Percentiles rank a stretch among this genome's conserved stretches.
Conservation (phyloP, 805 yeast genomes). For the Metschnikowia lachancei region DNA sequence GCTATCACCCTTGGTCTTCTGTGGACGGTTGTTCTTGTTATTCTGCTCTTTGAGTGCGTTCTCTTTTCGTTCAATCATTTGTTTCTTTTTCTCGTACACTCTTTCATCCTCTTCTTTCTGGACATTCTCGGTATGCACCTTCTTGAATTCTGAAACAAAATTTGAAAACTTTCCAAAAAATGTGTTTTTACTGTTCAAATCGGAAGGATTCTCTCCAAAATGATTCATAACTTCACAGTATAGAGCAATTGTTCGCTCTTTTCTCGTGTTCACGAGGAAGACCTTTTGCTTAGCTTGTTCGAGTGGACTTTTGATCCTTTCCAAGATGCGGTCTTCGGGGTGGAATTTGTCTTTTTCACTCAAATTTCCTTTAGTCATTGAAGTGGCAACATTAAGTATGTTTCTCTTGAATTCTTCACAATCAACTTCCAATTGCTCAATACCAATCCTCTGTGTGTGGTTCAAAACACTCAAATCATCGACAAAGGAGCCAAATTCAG, state of each 20-base stretch:
- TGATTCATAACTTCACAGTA: slow-evolving; percentile 71
- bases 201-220: slow-evolving; percentile 87
- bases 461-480: slow-evolving; percentile 62
- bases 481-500: slow-evolving; percentile 71
- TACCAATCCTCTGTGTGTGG: slow-evolving; percentile 66
- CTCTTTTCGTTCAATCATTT: slow-evolving; percentile 26
- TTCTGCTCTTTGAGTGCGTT: slow-evolving; percentile 18
- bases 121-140: slow-evolving; percentile 75
- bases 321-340: slow-evolving; percentile 73
- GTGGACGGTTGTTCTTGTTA: slow-evolving; percentile 7
- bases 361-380: slow-evolving; percentile 78
- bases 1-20: not conserved
- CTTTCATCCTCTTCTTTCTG: slow-evolving; percentile 77
- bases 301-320: slow-evolving; percentile 59
- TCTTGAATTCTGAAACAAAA: slow-evolving; percentile 75
- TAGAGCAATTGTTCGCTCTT: slow-evolving; percentile 58
- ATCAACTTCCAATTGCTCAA: slow-evolving; percentile 78
- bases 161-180: slow-evolving; percentile 80
- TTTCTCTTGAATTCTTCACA: slow-evolving; percentile 60
- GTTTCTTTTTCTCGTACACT: slow-evolving; percentile 37
- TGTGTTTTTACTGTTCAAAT: slow-evolving; percentile 58
- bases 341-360: slow-evolving; percentile 78
- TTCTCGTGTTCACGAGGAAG: slow-evolving; percentile 60
- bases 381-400: slow-evolving; percentile 66
- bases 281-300: slow-evolving; percentile 75